Conservation (phyloP, 1,284 basidiomycete genomes). For the Fistulinella cinereoalba region DNA sequence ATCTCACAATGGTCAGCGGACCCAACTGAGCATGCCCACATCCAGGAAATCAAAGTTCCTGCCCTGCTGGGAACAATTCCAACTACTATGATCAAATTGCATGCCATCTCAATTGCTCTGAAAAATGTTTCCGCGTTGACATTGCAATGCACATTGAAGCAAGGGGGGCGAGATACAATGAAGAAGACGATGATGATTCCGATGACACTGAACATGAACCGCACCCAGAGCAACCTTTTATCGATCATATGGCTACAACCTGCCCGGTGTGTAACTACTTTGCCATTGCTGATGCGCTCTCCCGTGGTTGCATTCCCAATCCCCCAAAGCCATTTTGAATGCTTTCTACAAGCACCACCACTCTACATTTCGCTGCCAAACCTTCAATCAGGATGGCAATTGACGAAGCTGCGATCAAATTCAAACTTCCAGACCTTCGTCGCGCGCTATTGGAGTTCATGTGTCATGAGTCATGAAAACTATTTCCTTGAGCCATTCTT, state of each 20-base stretch:
- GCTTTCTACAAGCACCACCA: not conserved
- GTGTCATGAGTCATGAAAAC: not conserved
- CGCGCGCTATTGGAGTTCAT: not conserved
- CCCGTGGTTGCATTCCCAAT: not conserved
- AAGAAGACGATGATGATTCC: not conserved
- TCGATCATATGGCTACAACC: not conserved
- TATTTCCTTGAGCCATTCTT: too few species aligned
- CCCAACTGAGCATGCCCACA: not conserved
- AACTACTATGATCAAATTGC: constrained; percentile 4
- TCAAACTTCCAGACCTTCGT: constrained; percentile 1
- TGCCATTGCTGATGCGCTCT: not conserved
- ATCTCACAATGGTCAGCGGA: not conserved
- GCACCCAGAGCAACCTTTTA: not conserved
- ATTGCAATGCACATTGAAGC: not conserved
- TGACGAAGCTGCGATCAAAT: not conserved
- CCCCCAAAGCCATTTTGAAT: not conserved
- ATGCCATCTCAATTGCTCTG: not conserved
- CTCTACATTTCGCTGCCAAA: constrained; percentile 3
- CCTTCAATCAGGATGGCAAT: not conserved
- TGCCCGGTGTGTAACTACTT: not conserved
- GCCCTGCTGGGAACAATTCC: not conserved
- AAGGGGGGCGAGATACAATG: not conserved
- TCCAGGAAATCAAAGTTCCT: constrained; percentile 1
- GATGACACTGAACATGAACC: not conserved
- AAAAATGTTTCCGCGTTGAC: not conserved